A percentile compares a stretch with the other conserved stretches of the same genome.
Evolutionary conservation across 208 protist genomes (phyloP).

Genomic region (Trypanosoma brucei): DNA sequence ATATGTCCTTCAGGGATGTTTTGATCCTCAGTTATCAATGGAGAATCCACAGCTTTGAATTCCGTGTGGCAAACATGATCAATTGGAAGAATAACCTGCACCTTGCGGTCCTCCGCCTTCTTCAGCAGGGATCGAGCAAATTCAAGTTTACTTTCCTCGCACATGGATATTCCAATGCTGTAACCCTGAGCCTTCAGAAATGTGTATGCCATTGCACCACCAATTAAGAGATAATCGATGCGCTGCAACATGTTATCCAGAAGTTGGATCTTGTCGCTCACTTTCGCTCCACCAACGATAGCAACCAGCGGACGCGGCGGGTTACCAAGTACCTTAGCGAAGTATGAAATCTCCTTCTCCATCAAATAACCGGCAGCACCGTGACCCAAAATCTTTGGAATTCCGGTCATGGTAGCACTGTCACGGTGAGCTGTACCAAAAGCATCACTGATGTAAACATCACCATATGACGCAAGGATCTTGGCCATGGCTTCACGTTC

Average conservation of each 20-base stretch:
- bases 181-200: slow-evolving; percentile 91
- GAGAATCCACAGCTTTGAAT: slow-evolving; percentile 75
- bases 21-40: slow-evolving; percentile 57
- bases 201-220: slow-evolving; percentile 98
- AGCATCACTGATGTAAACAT: slow-evolving; percentile 98
- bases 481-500: slow-evolving; percentile 79
- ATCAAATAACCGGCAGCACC: slow-evolving; percentile 97
- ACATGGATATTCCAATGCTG: slow-evolving; percentile 94
- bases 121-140: slow-evolving; percentile 87
- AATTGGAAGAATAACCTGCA: slow-evolving; percentile 96
- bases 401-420: slow-evolving; percentile 90
- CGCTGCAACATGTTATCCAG: slow-evolving; percentile 98
- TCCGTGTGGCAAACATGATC: slow-evolving; percentile 96
- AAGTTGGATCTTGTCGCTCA: slow-evolving; percentile 98
- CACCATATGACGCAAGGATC: slow-evolving; percentile 91
- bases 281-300: slow-evolving; percentile 97
- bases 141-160: slow-evolving; percentile 86
- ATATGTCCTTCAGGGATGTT: slow-evolving; percentile 86
- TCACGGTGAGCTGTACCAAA: slow-evolving; percentile 99
- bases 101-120: slow-evolving; percentile 93
- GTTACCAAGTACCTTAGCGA: slow-evolving; percentile 90
- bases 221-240: slow-evolving; percentile 98
- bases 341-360: slow-evolving; percentile 98
- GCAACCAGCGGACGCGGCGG: slow-evolving; percentile 91
- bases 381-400: slow-evolving; percentile 75